Evolutionary conservation across 805 yeast species (phyloP).

Genomic region (Starmerella stellata): DNA sequence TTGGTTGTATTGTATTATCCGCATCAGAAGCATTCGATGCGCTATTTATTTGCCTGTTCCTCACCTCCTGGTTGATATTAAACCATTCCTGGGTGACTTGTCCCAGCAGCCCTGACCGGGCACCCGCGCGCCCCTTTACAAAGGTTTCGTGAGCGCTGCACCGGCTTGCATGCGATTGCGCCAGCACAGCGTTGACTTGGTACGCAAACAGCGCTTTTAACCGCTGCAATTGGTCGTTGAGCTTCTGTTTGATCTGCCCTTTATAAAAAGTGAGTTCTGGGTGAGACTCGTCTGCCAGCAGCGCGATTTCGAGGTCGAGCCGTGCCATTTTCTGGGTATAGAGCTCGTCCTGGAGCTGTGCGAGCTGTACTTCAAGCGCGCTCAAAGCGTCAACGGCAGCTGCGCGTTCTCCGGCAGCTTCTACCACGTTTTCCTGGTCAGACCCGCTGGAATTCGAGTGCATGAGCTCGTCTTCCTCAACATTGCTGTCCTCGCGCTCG

Average conservation of each 20-base stretch:
- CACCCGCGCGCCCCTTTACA: conserved; percentile 46
- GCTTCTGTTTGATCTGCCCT: conserved; percentile 50
- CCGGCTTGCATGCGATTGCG: conserved; percentile 63
- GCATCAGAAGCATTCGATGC: no score
- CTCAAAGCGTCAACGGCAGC: conserved; percentile 56
- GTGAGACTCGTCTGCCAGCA: conserved; percentile 78
- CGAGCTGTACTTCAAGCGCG: conserved; percentile 71
- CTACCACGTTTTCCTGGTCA: conserved; percentile 1
- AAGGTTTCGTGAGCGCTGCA: conserved; percentile 72
- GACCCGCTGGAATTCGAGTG: neutral
- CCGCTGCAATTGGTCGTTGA: conserved; percentile 46
- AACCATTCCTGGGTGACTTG: conserved; percentile 79
- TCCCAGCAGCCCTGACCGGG: conserved; percentile 44
- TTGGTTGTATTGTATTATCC: neutral
- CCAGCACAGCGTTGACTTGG: conserved; percentile 56
- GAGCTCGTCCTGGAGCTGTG: conserved; percentile 62
- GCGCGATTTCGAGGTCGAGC: conserved; percentile 62
- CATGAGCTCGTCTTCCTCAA: neutral
- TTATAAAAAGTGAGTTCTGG: conserved; percentile 69
- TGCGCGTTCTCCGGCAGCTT: neutral
- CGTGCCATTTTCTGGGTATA: conserved; percentile 67
- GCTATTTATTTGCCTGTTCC: conserved; percentile 47
- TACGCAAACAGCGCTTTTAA: conserved; percentile 39
- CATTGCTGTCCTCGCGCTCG: neutral
- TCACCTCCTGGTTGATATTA: conserved; percentile 71